Base-by-base conservation (phyloP, 805 yeast species). In the Metschnikowia shivogae region DNA sequence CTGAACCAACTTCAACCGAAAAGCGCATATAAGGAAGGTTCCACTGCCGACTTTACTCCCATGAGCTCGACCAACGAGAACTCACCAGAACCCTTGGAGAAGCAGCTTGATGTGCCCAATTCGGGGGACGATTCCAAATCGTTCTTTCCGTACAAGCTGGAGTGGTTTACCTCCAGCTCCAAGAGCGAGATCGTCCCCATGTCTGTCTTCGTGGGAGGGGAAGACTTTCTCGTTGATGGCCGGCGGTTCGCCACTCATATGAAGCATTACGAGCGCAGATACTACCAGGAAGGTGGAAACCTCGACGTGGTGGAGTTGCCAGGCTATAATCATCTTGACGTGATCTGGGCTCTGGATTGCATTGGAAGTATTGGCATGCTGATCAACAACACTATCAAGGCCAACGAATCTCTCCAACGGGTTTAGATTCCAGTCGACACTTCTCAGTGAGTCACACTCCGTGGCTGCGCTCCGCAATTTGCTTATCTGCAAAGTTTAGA, bases 331-430 rank as follows among this genome's bases (percentile, higher is more conserved):
- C 99, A 92, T 63, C 67, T 92, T 42, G 99, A 92, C 64, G 96
- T 89, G 0, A 69, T 90, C 11, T 92, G 99, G 99, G 92, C 97
- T 0, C 81, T 77, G 56, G 90, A 87, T 58, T 82, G 82, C 1
- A 71, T 78, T 24, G 80, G 78, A 4, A 74, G 72, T 36, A 77
- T 92, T 17, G 96, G 95, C 1, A 64, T 62, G 40, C 58, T 51
- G 8, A 57, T 65, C 7, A 41, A 44, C 17, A 58, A 57, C 3
- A 53, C 44, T 29, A 36, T 52, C 34, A 44, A 42, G 17, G 19
- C 9, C 14, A 22, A 19, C 19, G 37, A 36, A 14, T 27, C 20
- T 12, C n/a, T 11, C 27, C 32, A 14, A 13, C 30, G 20, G 35
- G 43, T 14, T 14, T 31, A 24, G 19, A 24, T 4, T 32, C 10